Evolutionary conservation across 306 rosid species (phyloP).

Genomic region (Lablab purpureus): DNA sequence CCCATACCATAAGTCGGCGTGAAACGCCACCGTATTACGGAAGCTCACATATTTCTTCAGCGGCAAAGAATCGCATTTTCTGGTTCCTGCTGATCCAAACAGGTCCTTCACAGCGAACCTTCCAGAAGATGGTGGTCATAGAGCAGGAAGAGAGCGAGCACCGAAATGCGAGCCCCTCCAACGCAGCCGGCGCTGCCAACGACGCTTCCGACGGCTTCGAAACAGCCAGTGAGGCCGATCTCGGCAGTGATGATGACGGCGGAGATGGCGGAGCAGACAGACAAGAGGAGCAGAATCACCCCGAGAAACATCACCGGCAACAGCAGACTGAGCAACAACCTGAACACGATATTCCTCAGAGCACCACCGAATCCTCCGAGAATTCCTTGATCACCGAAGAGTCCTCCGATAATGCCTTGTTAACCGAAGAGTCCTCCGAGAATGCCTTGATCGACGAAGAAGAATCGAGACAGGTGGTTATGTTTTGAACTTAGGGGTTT

Average conservation of each 20-base stretch:
- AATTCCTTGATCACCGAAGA: not conserved
- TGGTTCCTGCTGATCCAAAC: slow-evolving; percentile 14
- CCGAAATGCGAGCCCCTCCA: slow-evolving; percentile 27
- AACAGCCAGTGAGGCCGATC: slow-evolving; percentile 59
- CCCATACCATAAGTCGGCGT: not conserved
- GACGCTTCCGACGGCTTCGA: slow-evolving; percentile 55
- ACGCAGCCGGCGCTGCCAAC: not conserved
- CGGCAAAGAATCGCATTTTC: slow-evolving; percentile 10
- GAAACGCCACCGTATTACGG: not conserved
- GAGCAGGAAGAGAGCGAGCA: slow-evolving; percentile 29
- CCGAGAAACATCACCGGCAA: not conserved
- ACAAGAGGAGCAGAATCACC: not conserved
- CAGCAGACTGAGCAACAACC: slow-evolving; percentile 15
- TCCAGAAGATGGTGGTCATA: slow-evolving; percentile 47
- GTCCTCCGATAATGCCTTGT: no score
- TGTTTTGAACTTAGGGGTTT: slow-evolving; percentile 31
- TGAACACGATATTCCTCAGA: slow-evolving; percentile 32
- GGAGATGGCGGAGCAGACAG: slow-evolving; percentile 13
- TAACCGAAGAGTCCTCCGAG: slow-evolving; percentile 35
- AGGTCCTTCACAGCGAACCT: slow-evolving; percentile 9
- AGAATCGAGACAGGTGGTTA: slow-evolving; percentile 42
- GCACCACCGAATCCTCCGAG: slow-evolving; percentile 28
- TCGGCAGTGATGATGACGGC: slow-evolving; percentile 30
- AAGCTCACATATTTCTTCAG: not conserved
- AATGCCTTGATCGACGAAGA: slow-evolving; percentile 44